These are phyloP conservation scores for Ochetophila trinervis DNA, from an alignment of 306 rosid species.

Conservation along the genomic window DNA sequence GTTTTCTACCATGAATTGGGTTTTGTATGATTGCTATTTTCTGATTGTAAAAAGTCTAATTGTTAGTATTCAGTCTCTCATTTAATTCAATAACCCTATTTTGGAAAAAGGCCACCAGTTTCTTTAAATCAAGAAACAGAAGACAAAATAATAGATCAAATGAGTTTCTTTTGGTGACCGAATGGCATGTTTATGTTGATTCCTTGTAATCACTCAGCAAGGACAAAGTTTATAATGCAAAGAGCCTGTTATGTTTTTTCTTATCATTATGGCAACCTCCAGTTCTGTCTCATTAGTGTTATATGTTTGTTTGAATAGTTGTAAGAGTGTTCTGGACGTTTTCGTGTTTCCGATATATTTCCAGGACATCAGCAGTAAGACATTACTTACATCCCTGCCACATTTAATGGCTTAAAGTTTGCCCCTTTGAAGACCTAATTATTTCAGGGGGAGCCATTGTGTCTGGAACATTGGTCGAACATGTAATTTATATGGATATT, in stretches of 20 bases:
- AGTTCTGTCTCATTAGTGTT: neutral
- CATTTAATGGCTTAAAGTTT: too few relatives aligned
- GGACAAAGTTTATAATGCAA: neutral
- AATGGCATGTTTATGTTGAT: neutral
- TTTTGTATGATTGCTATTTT: neutral
- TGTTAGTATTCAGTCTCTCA: neutral
- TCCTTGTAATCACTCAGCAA: neutral
- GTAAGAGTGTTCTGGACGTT: neutral
- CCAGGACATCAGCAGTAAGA: too few relatives aligned
- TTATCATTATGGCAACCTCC: neutral
- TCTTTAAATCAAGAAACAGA: neutral
- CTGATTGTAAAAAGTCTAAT: neutral
- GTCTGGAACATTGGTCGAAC: too few relatives aligned
- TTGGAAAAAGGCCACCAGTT: neutral
- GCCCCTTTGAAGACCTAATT: too few relatives aligned
- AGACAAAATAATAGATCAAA: neutral
- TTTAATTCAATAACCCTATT: neutral
- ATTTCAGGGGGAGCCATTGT: too few relatives aligned
- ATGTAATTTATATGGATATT: too few relatives aligned
- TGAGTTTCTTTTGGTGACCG: neutral
- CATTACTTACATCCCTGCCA: too few relatives aligned
- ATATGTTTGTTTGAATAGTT: slow-evolving; percentile 9
- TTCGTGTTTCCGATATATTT: neutral
- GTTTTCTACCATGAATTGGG: neutral
- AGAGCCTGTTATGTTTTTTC: neutral